Evolutionary conservation across 495 filamentous ascomycete genomes (phyloP).

Genomic region (Penicillium herquei): DNA sequence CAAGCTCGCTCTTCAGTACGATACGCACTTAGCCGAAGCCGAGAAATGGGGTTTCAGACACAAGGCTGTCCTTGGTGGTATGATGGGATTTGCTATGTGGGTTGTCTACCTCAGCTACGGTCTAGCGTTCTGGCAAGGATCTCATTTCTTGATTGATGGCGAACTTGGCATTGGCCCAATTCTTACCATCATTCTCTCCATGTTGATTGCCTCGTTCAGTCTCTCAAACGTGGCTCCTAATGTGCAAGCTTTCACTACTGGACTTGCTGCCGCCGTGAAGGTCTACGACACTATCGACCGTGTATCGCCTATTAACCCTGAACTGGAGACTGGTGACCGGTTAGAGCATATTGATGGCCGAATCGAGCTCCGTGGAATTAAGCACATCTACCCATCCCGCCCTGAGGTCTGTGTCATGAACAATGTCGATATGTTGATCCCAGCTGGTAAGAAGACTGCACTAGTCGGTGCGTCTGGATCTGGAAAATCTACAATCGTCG

Average conservation of each 20-base stretch:
- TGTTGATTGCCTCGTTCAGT: constrained; percentile 61
- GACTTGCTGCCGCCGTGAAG: constrained; percentile 50
- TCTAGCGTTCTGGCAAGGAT: constrained; percentile 65
- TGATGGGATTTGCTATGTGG: constrained; percentile 60
- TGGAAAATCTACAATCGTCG: constrained; percentile 65
- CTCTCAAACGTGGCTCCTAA: constrained; percentile 62
- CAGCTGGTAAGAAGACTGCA: constrained; percentile 56
- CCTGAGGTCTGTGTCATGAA: constrained; percentile 41
- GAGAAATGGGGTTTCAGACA: constrained; percentile 44
- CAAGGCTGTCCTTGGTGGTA: constrained; percentile 52
- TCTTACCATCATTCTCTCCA: constrained; percentile 63
- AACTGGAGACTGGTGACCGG: constrained; percentile 26
- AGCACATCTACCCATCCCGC: constrained; percentile 60
- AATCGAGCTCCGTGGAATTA: constrained; percentile 51
- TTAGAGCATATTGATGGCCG: constrained; percentile 32
- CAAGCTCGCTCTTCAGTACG: background rate
- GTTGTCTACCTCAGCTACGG: constrained; percentile 61
- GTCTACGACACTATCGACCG: constrained; percentile 51
- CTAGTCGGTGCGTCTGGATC: constrained; percentile 66
- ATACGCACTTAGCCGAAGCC: constrained; percentile 36
- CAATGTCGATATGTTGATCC: constrained; percentile 18
- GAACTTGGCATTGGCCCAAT: constrained; percentile 50
- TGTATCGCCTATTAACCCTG: constrained; percentile 46
- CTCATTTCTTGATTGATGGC: constrained; percentile 46
- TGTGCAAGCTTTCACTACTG: constrained; percentile 55